A percentile compares a stretch with the other conserved stretches of the same genome.
Conservation (phyloP, 108 stramenopile species). For the Cyclotella choctawhatcheeana region DNA sequence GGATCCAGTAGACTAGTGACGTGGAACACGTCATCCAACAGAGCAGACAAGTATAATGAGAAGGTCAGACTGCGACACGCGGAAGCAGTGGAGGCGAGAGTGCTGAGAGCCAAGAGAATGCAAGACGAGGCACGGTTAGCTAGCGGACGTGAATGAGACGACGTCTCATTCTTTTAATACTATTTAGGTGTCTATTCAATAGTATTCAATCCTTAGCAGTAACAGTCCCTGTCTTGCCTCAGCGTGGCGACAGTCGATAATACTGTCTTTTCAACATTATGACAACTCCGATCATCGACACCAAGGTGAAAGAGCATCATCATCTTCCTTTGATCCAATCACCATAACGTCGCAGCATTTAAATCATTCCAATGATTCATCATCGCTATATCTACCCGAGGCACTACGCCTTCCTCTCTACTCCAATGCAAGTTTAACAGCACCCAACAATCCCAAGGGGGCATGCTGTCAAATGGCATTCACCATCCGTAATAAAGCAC, state of each 20-base stretch:
- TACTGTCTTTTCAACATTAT: background rate
- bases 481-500: background rate
- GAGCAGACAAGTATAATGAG: background rate
- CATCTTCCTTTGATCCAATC: slow-evolving; percentile 9
- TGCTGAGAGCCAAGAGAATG: background rate
- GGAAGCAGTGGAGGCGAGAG: background rate
- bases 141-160: background rate
- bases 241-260: background rate
- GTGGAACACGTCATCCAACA: background rate
- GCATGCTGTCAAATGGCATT: slow-evolving; percentile 12
- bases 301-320: background rate
- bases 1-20: background rate
- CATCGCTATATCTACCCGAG: background rate
- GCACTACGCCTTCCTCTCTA: background rate
- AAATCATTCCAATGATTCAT: background rate
- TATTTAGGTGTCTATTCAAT: background rate
- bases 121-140: background rate
- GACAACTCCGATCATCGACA: slow-evolving; percentile 10
- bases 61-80: background rate
- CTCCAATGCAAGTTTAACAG: background rate
- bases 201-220: slow-evolving; percentile 12
- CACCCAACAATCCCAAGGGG: background rate
- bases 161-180: slow-evolving; percentile 1
- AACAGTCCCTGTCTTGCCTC: background rate
- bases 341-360: background rate